These are phyloP conservation scores for Diplocarpon rosae DNA, from an alignment of 2,329 filamentous ascomycete species.

Conservation along the genomic window DNA sequence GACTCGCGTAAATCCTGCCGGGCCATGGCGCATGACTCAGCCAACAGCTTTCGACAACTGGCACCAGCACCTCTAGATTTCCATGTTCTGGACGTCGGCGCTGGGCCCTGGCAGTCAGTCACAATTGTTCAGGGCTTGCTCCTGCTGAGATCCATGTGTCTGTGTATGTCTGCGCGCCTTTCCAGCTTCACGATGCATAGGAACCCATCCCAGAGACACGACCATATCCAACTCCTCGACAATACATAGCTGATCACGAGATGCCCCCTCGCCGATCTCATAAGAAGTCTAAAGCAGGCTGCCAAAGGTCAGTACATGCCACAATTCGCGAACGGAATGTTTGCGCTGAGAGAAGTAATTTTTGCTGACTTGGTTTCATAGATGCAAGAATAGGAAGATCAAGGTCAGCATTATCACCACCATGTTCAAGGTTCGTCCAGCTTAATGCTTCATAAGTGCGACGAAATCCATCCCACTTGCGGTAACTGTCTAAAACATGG, in stretches of 20 bases:
- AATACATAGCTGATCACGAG: not conserved
- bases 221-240: not conserved
- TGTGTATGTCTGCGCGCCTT: not conserved
- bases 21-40: no score
- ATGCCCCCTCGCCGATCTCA: slow-evolving; percentile 59
- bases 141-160: no score
- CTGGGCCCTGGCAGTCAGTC: no score
- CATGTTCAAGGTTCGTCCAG: not conserved
- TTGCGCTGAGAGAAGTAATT: not conserved
- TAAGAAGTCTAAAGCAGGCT: slow-evolving; percentile 59
- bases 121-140: no score
- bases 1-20: no score
- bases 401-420: slow-evolving; percentile 42
- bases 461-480: slow-evolving; percentile 54
- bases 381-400: slow-evolving; percentile 59
- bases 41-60: no score
- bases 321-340: no score
- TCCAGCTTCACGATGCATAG: slow-evolving; percentile 5
- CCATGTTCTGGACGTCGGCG: no score
- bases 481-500: slow-evolving; percentile 58
- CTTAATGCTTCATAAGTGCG: slow-evolving; percentile 34
- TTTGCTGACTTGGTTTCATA: slow-evolving; percentile 12
- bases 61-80: no score
- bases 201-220: not conserved
- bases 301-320: slow-evolving; percentile 29